Base-by-base conservation (phyloP, 108 stramenopile genomes). In the Cylindrotheca fusiformis region DNA sequence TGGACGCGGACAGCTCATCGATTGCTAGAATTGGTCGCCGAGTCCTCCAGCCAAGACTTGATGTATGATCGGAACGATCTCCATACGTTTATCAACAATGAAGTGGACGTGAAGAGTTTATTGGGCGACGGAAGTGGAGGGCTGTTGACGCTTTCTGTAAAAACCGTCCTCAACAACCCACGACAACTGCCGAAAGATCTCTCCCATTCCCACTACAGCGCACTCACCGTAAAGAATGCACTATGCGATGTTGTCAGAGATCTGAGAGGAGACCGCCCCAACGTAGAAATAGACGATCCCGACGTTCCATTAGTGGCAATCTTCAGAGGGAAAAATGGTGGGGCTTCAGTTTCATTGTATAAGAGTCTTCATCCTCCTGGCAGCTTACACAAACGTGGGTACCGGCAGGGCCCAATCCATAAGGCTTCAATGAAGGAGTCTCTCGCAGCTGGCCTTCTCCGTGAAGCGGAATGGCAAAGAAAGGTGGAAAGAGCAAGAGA, bases 341-440 rank as follows among this genome's bases (percentile, higher is more conserved):
- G 59, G 25, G 82, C 78, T 0, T 75, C 80, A 53, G 60, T 81
- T 1, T 78, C 88, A 23, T 33, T 93, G 20, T 93, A 87, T 54
- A 67, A 85, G 56, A 79, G 79, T 47, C 70, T 89, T 21, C 80
- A 86, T 53, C 83, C 84, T 3, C 78, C 82, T 1, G 84, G 85
- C 3, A 78, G 76, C 65, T 63, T 86, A 32, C 88, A 89, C 65
- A 66, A 78, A 50, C 67, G 88, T 10, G 88, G 88, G 0, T 89
- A 89, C 53, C 75, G 88, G 27, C 50, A 31, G 26, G 69, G 49
- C 23, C 70, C 74, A 10, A 80, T 90, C 44, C 85, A 90, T 57
- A 77, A 77, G 46, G 85, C 88, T 28, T 88, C 91, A 30, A 86
- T 93, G 88, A 93, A 93, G 59, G 91, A 93, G 67, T 72, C 78